Conservation (phyloP, 345 rosid genomes). For the Rhodamnia argentea region DNA sequence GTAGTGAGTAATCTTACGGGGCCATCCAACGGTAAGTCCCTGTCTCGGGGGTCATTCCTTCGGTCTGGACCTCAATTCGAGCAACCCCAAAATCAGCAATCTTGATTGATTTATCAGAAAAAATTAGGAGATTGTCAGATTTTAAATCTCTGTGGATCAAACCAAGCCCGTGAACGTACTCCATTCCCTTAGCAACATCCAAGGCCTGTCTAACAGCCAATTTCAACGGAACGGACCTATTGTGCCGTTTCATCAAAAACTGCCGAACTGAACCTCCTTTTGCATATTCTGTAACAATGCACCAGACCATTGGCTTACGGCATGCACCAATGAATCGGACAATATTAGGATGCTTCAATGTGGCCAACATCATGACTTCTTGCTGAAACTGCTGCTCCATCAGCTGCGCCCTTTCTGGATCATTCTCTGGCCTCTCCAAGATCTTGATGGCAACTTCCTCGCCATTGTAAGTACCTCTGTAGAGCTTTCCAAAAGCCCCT, state of each 20-base stretch:
- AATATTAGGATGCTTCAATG: slow-evolving; percentile 26
- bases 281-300: slow-evolving; percentile 41
- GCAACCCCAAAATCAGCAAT: slow-evolving; percentile 47
- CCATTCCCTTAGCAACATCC: slow-evolving; percentile 42
- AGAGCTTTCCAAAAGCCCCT: slow-evolving; percentile 38
- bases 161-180: slow-evolving; percentile 28
- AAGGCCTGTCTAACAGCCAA: slow-evolving; percentile 35
- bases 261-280: slow-evolving; percentile 34
- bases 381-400: slow-evolving; percentile 41
- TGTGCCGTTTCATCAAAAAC: slow-evolving; percentile 21
- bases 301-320: slow-evolving; percentile 34
- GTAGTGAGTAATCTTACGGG: slow-evolving; percentile 21
- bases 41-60: slow-evolving; percentile 42
- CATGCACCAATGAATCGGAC: slow-evolving; percentile 35
- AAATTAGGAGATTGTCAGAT: slow-evolving; percentile 33
- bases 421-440: slow-evolving; percentile 34
- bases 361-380: slow-evolving; percentile 38
- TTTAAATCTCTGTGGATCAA: slow-evolving; percentile 35
- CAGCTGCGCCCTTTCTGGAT: slow-evolving; percentile 19
- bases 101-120: slow-evolving; percentile 27
- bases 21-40: slow-evolving; percentile 52
- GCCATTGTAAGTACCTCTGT: slow-evolving; percentile 34
- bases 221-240: slow-evolving; percentile 23
- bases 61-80: slow-evolving; percentile 36
- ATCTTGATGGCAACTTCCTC: slow-evolving; percentile 39